phyloP scores from a whole-genome alignment of 148 eudicot genomes.

The Rhododendron henanense region DNA sequence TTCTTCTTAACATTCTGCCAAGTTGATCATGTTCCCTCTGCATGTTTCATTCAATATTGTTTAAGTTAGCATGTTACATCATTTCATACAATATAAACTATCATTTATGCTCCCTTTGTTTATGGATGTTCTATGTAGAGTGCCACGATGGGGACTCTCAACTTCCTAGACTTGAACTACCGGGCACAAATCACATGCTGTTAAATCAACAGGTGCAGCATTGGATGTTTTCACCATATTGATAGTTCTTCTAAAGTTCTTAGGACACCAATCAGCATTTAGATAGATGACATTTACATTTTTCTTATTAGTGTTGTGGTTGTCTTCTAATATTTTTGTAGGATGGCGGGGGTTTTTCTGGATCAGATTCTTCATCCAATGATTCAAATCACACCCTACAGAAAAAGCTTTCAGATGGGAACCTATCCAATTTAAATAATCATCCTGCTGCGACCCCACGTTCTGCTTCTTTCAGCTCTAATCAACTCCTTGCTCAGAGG shows the following conservation, averaged over 20 bases:
- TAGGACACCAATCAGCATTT: background rate
- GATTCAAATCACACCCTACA: constrained; percentile 14
- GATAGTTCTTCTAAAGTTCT: background rate
- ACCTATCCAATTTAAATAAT: constrained; percentile 18
- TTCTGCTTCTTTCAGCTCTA: constrained; percentile 28
- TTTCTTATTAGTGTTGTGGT: background rate
- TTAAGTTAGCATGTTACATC: background rate
- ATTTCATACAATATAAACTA: background rate
- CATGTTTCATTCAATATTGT: background rate
- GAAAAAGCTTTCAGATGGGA: constrained; percentile 27
- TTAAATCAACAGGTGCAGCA: constrained; percentile 50
- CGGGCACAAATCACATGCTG: constrained; percentile 61
- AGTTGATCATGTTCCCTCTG: background rate
- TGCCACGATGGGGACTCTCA: constrained; percentile 51
- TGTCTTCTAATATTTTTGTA: constrained; percentile 18
- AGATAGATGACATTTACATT: background rate
- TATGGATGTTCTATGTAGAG: constrained; percentile 32
- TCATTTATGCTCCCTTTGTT: background rate
- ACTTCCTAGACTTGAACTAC: constrained; percentile 67
- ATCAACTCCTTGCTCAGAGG: constrained; percentile 52
- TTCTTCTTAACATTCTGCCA: background rate
- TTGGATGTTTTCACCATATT: background rate
- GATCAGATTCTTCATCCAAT: constrained; percentile 1
- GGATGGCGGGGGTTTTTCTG: constrained; percentile 32
- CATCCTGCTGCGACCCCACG: constrained; percentile 24